phyloP scores from a whole-genome alignment of 306 rosid genomes.

The Oemleria cerasiformis region DNA sequence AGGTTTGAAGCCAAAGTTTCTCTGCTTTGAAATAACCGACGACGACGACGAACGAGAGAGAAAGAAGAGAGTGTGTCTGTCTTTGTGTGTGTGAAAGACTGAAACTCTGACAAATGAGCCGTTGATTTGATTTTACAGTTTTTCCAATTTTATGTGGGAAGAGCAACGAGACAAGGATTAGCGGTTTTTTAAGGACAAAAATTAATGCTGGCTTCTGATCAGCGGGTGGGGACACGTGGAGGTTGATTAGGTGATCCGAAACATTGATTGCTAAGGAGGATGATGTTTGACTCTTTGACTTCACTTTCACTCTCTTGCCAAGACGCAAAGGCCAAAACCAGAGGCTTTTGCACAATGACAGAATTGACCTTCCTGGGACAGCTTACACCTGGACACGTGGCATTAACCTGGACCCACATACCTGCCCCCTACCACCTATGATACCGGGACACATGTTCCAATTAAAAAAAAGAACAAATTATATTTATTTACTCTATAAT shows the following conservation, averaged over 20 bases:
- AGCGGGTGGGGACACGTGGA: constrained; percentile 37
- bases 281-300: constrained; percentile 28
- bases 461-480: neutral
- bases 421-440: neutral
- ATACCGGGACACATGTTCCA: neutral
- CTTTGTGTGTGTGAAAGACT: neutral
- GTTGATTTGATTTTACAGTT: constrained; percentile 35
- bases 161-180: constrained; percentile 15
- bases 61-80: neutral
- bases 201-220: constrained; percentile 26
- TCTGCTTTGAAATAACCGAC: constrained; percentile 59
- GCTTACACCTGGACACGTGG: neutral
- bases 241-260: constrained; percentile 6
- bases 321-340: neutral
- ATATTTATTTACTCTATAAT: rapidly evolving
- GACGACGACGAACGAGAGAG: constrained; percentile 18
- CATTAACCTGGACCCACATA: neutral
- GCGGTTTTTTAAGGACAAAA: constrained; percentile 32
- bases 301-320: neutral
- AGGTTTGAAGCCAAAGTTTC: neutral
- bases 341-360: neutral
- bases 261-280: neutral
- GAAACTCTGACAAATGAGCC: constrained; percentile 23
- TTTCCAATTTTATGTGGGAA: neutral
- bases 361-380: neutral